These are phyloP conservation scores for Diplodia seriata DNA, from an alignment of 2,329 filamentous ascomycete species.

Conservation along the genomic window DNA sequence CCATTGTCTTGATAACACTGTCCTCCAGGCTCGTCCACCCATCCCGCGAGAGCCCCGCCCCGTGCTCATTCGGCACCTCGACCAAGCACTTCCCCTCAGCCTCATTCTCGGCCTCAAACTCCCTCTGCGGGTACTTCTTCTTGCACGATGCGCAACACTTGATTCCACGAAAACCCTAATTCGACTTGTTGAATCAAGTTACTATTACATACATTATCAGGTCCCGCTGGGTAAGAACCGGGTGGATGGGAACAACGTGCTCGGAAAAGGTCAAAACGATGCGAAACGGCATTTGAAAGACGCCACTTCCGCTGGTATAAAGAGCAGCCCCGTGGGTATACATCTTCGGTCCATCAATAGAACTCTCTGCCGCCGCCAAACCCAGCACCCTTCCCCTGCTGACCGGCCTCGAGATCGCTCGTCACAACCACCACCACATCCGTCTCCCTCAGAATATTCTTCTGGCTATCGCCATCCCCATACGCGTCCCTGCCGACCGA, in stretches of 20 bases:
- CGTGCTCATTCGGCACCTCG: constrained; percentile 26
- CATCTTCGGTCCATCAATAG: no score
- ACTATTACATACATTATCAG: no score
- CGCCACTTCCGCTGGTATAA: no score
- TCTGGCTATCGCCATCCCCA: constrained; percentile 45
- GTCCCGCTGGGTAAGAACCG: no score
- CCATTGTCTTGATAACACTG: constrained; percentile 31
- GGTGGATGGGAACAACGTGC: no score
- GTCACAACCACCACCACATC: constrained; percentile 17
- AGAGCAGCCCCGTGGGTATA: no score
- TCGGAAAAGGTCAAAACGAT: no score
- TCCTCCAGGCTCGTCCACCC: constrained; percentile 35
- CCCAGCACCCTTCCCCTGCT: no score
- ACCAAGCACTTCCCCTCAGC: constrained; percentile 33
- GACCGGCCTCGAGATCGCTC: background rate
- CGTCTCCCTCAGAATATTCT: constrained; percentile 51
- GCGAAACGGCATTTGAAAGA: no score
- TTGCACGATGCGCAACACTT: background rate
- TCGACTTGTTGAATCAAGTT: no score
- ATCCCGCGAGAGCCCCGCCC: constrained; percentile 32
- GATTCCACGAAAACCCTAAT: no score
- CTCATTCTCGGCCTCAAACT: constrained; percentile 33
- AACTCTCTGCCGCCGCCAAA: no score
- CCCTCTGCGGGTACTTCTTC: constrained; percentile 6
- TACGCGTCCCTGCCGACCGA: background rate